Conservation (phyloP, 176 grass and related monocot species). For the Musa beccarii region DNA sequence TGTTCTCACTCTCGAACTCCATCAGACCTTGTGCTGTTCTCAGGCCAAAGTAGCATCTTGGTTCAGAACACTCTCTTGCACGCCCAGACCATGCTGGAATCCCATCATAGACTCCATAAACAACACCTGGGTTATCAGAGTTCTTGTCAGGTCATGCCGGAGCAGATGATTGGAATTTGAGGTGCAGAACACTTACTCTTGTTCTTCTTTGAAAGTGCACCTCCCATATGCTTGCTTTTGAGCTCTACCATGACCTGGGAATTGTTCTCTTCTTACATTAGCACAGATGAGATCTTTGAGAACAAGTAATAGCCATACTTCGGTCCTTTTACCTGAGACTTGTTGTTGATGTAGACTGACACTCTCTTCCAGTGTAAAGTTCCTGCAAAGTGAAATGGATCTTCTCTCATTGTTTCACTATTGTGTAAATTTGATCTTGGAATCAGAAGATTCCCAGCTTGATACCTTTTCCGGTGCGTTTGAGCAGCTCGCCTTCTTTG, state of each 20-base stretch:
- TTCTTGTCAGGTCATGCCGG: background rate
- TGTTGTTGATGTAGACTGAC: slow-evolving; percentile 83
- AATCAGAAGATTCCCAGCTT: slow-evolving; percentile 1
- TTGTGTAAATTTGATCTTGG: background rate
- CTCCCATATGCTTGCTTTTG: slow-evolving; percentile 90
- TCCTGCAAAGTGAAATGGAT: slow-evolving; percentile 42
- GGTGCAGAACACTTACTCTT: slow-evolving; percentile 48
- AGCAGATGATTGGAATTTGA: too few species aligned
- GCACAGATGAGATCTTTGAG: background rate
- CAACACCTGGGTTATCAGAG: slow-evolving; percentile 39
- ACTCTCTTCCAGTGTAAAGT: slow-evolving; percentile 54
- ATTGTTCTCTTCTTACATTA: background rate
- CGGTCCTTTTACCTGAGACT: slow-evolving; percentile 53
- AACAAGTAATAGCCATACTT: background rate
- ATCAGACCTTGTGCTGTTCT: slow-evolving; percentile 72
- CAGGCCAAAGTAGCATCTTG: slow-evolving; percentile 57
- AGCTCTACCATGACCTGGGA: slow-evolving; percentile 87
- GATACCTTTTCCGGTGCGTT: slow-evolving; percentile 78
- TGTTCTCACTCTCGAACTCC: slow-evolving; percentile 71
- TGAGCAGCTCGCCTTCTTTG: slow-evolving; percentile 83
- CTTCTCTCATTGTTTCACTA: background rate
- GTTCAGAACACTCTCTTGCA: slow-evolving; percentile 12
- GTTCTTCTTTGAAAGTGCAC: slow-evolving; percentile 82
- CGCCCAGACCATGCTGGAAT: slow-evolving; percentile 61
- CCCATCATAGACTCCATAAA: slow-evolving; percentile 71